A percentile compares a stretch with the other conserved stretches of the same genome.
These are phyloP conservation scores for Trypanosoma caninum DNA, from an alignment of 208 protist species.

Conservation along the genomic window DNA sequence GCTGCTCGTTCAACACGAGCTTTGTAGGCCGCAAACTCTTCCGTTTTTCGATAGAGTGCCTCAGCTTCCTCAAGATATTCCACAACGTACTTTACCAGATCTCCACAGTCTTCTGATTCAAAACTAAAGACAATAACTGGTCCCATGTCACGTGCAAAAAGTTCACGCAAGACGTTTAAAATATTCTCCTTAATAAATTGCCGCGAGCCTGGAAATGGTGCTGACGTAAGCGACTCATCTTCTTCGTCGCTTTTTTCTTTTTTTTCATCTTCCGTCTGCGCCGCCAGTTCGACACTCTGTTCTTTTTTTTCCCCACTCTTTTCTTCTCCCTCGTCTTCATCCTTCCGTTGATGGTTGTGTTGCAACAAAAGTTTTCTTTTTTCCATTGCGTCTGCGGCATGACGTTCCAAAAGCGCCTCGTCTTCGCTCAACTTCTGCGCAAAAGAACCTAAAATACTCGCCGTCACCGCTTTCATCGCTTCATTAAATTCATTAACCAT, in stretches of 20 bases:
- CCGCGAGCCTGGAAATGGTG: slow-evolving; percentile 73
- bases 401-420: slow-evolving; percentile 57
- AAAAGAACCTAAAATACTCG: slow-evolving; percentile 64
- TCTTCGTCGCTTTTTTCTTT: background rate
- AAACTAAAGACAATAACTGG: slow-evolving; percentile 92
- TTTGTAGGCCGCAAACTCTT: slow-evolving; percentile 85
- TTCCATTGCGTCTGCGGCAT: slow-evolving; percentile 49
- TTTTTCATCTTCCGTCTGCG: background rate
- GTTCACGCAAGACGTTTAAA: slow-evolving; percentile 85
- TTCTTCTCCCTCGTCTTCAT: slow-evolving; percentile 2
- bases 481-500: slow-evolving; percentile 43
- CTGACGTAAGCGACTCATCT: background rate
- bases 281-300: background rate
- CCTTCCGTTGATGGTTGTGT: background rate
- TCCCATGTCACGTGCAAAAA: slow-evolving; percentile 82
- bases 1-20: slow-evolving; percentile 59
- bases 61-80: slow-evolving; percentile 77
- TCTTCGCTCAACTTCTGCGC: slow-evolving; percentile 69
- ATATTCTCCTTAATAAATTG: slow-evolving; percentile 82
- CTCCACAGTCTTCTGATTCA: slow-evolving; percentile 83
- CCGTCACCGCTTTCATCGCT: slow-evolving; percentile 45
- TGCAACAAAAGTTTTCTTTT: slow-evolving; percentile 5
- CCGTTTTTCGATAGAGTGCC: slow-evolving; percentile 68
- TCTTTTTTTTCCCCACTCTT: slow-evolving; percentile 6
- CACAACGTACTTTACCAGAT: slow-evolving; percentile 80